A percentile compares a stretch with the other conserved stretches of the same genome.
phyloP scores from a whole-genome alignment of 768 basidiomycete species.

The Lenzites betulinus region DNA sequence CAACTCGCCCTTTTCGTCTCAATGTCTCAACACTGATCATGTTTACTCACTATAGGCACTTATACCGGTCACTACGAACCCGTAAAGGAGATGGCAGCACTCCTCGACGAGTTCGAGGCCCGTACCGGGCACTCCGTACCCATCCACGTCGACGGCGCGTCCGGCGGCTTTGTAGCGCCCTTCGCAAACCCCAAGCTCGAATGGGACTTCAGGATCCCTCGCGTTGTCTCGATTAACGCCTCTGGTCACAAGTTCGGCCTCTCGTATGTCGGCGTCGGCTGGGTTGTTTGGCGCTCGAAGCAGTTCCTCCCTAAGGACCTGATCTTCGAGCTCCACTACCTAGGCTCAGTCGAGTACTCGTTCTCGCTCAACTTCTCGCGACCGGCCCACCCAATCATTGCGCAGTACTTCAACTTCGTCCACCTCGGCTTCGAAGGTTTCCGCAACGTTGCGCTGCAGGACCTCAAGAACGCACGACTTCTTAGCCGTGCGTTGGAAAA shows the following conservation, averaged over 20 bases:
- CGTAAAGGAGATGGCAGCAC: slow-evolving; percentile 81
- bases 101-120: slow-evolving; percentile 60
- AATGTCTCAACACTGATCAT: neutral
- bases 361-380: slow-evolving; percentile 67
- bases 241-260: slow-evolving; percentile 65
- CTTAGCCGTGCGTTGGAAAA: slow-evolving; percentile 63
- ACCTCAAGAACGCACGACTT: slow-evolving; percentile 64
- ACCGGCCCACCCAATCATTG: slow-evolving; percentile 61
- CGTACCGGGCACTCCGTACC: slow-evolving; percentile 47
- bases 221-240: slow-evolving; percentile 60
- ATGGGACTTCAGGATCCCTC: slow-evolving; percentile 64
- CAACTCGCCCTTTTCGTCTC: neutral
- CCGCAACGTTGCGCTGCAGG: slow-evolving; percentile 46
- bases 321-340: slow-evolving; percentile 62
- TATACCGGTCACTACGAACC: slow-evolving; percentile 70
- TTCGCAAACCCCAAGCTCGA: slow-evolving; percentile 54
- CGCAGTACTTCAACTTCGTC: slow-evolving; percentile 64
- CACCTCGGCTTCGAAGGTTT: slow-evolving; percentile 62
- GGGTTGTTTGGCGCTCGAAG: slow-evolving; percentile 63
- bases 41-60: slow-evolving; percentile 30
- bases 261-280: slow-evolving; percentile 60
- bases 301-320: slow-evolving; percentile 65
- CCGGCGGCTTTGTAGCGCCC: slow-evolving; percentile 64
- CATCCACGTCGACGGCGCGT: slow-evolving; percentile 54
- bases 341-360: slow-evolving; percentile 69